Conservation (phyloP, 108 stramenopile species). For the Cyclostephanos tholiformis region DNA sequence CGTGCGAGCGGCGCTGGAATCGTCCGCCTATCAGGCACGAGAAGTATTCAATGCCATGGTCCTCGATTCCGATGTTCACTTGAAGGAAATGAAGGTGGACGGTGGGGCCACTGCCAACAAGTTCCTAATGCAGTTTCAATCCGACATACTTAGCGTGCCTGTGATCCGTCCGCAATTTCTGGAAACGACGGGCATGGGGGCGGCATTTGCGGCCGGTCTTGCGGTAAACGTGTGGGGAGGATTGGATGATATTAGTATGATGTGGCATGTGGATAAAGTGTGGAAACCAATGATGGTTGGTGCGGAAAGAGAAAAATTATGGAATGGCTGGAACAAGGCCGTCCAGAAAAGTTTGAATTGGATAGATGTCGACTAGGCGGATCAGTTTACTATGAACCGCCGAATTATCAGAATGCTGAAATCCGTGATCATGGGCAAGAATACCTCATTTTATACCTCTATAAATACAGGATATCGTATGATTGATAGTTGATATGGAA, state of each 20-base stretch:
- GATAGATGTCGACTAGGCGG: conserved; percentile 50
- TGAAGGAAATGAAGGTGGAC: conserved; percentile 88
- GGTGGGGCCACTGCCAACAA: conserved; percentile 93
- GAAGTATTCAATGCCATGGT: conserved; percentile 94
- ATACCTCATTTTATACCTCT: no score
- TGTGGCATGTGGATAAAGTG: conserved; percentile 76
- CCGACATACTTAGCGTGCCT: conserved; percentile 87
- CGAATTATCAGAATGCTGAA: background rate
- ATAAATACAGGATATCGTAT: no score
- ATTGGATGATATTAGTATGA: conserved; percentile 72
- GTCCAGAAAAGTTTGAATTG: conserved; percentile 87
- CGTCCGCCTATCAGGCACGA: conserved; percentile 89
- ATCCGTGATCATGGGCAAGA: no score
- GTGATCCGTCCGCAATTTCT: conserved; percentile 78
- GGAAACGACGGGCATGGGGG: conserved; percentile 97
- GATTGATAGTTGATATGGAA: no score
- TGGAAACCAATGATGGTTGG: conserved; percentile 76
- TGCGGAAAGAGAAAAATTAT: conserved; percentile 59
- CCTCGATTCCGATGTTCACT: conserved; percentile 69
- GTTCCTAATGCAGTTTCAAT: conserved; percentile 97
- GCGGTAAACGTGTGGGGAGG: conserved; percentile 93
- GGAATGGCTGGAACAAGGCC: conserved; percentile 92
- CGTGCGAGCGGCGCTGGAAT: conserved; percentile 94
- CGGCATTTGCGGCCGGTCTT: conserved; percentile 95
- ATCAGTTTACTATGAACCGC: background rate